Percentiles rank a stretch among this genome's conserved stretches.
Evolutionary conservation across 148 eudicot species (phyloP).

Genomic region (Vaccinium macrocarpon): DNA sequence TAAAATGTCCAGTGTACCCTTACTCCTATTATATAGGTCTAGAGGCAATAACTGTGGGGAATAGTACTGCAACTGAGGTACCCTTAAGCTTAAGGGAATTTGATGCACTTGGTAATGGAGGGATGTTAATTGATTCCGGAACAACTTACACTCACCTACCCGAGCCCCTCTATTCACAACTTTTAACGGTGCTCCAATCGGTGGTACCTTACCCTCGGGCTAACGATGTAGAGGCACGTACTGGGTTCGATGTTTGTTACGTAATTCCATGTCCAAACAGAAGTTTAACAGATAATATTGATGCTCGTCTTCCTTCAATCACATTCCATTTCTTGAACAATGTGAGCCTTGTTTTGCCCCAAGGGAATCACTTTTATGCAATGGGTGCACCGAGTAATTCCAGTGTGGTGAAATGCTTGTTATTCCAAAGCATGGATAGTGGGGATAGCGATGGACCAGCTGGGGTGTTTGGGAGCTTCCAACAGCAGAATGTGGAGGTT

Average conservation of each 20-base stretch:
- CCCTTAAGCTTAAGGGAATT: constrained; percentile 47
- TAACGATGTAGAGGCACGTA: constrained; percentile 31
- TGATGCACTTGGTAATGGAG: constrained; percentile 51
- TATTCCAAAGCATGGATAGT: constrained; percentile 51
- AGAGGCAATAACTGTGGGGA: constrained; percentile 47
- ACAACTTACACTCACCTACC: constrained; percentile 68
- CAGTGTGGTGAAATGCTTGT: constrained; percentile 44
- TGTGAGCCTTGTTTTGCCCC: constrained; percentile 44
- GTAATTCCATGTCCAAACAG: constrained; percentile 42
- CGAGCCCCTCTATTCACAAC: constrained; percentile 45
- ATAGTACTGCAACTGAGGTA: constrained; percentile 24
- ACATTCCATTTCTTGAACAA: constrained; percentile 55
- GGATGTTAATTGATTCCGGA: constrained; percentile 67
- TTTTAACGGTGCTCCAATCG: constrained; percentile 28
- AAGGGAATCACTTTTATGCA: constrained; percentile 45
- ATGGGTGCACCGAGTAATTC: constrained; percentile 42
- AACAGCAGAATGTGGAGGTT: constrained; percentile 63
- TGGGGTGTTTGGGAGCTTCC: constrained; percentile 62
- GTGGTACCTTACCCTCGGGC: constrained; percentile 45
- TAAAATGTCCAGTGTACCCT: constrained; percentile 43
- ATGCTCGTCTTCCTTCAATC: constrained; percentile 34
- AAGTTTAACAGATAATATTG: constrained; percentile 13
- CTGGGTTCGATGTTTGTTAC: constrained; percentile 57
- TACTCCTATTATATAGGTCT: constrained; percentile 63
- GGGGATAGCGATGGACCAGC: constrained; percentile 39